A percentile compares a stretch with the other conserved stretches of the same genome.
phyloP scores from a whole-genome alignment of 164 flowering plant species.

The Nymphaea thermarum region DNA sequence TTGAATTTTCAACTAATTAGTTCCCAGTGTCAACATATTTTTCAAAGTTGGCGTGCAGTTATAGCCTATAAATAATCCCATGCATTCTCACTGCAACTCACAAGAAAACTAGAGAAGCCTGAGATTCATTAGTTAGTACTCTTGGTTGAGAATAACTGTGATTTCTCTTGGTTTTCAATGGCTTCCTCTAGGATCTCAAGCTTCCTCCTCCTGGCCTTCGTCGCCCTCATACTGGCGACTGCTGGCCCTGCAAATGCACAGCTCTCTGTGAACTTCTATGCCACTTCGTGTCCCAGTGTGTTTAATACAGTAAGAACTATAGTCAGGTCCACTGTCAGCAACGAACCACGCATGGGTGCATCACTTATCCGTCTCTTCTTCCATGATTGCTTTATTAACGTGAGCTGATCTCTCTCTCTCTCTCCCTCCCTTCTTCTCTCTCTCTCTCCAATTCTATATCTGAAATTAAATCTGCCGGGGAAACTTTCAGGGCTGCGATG shows the following conservation, averaged over 20 bases:
- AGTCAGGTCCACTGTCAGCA: conserved; percentile 10
- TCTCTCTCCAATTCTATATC: not conserved
- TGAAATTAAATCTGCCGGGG: not conserved
- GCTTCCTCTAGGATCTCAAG: too few relatives aligned
- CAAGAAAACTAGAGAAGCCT: too few relatives aligned
- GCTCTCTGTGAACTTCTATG: conserved; percentile 18
- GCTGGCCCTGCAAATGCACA: conserved; percentile 16
- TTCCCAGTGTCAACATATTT: too few relatives aligned
- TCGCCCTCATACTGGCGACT: too few relatives aligned
- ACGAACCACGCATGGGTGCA: conserved; percentile 30
- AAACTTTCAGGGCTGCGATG: conserved; percentile 17
- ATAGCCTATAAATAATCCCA: too few relatives aligned
- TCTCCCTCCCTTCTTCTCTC: not conserved
- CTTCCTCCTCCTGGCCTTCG: too few relatives aligned
- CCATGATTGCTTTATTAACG: conserved; percentile 33
- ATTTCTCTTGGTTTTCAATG: too few relatives aligned
- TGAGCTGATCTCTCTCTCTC: not conserved
- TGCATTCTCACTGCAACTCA: too few relatives aligned
- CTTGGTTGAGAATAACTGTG: too few relatives aligned
- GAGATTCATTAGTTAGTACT: too few relatives aligned
- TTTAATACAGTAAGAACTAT: conserved; percentile 18
- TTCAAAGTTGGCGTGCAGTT: too few relatives aligned
- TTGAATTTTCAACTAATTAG: too few relatives aligned
- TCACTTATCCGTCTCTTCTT: conserved; percentile 29
- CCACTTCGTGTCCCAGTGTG: conserved; percentile 21